Evolutionary conservation across 75 land plant genomes (phyloP).

Genomic region (Larix kaempferi): DNA sequence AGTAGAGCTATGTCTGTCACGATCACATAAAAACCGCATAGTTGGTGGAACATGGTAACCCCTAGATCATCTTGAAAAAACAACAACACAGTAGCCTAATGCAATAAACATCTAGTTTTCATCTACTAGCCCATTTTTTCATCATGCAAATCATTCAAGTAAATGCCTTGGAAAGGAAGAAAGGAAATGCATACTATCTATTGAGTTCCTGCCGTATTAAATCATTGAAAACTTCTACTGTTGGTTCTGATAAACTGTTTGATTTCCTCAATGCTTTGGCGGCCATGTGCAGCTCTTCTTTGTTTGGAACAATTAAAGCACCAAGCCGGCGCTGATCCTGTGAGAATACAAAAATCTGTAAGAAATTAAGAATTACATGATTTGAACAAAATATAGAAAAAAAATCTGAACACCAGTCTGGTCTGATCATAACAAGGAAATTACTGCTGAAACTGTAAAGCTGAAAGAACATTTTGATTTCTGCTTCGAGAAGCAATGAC

Average conservation of each 20-base stretch:
- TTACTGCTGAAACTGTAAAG: not conserved
- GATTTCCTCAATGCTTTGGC: conserved; percentile 23
- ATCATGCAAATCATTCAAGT: not conserved
- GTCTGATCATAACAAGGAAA: not conserved
- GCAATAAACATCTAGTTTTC: not conserved
- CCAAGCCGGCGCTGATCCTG: conserved; percentile 92
- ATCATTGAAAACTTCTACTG: conserved; percentile 14
- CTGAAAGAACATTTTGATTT: no score
- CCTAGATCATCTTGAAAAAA: not conserved
- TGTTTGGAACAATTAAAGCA: conserved; percentile 82
- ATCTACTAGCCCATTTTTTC: not conserved
- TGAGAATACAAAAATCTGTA: not conserved
- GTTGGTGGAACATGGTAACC: not conserved
- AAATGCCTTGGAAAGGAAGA: not conserved
- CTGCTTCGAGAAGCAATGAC: no score
- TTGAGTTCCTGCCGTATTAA: conserved; percentile 48
- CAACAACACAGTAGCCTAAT: not conserved
- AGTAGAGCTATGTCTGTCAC: not conserved
- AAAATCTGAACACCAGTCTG: not conserved
- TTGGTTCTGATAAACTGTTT: conserved; percentile 30
- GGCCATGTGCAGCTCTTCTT: conserved; percentile 50
- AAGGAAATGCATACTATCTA: conserved; percentile 43
- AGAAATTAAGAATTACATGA: conserved; percentile 6
- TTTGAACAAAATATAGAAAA: conserved; percentile 2
- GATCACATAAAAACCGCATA: not conserved